phyloP scores from a whole-genome alignment of 306 rosid genomes.

The Gleditsia sinensis region DNA sequence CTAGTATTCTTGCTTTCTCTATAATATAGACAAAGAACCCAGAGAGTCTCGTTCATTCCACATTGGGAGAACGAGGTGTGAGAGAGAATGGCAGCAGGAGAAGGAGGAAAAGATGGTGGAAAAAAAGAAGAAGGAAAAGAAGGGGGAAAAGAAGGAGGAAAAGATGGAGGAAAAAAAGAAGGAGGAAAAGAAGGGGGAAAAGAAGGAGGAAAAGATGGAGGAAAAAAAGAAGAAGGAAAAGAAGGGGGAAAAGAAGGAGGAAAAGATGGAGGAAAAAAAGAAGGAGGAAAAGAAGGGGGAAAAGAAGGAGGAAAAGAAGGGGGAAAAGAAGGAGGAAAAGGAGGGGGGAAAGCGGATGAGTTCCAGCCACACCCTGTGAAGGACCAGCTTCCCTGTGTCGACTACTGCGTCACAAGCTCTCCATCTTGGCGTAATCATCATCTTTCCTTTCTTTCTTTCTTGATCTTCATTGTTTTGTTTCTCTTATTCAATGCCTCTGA shows the following conservation, averaged over 20 bases:
- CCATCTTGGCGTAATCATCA: conserved; percentile 71
- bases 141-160: neutral
- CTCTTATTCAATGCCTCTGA: conserved; percentile 1
- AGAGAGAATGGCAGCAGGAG: conserved; percentile 12
- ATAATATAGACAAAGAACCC: no score
- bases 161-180: conserved; percentile 25
- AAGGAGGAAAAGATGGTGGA: neutral
- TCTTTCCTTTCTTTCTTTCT: neutral
- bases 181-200: conserved; percentile 47
- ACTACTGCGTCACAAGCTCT: conserved; percentile 70
- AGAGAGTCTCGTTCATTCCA: neutral
- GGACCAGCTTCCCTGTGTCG: conserved; percentile 85
- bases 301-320: neutral
- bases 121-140: no score
- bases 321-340: conserved; percentile 38
- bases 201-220: conserved; percentile 45
- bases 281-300: no score
- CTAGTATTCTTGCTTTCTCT: neutral
- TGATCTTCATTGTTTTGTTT: neutral
- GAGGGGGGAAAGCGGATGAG: conserved; percentile 53
- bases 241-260: neutral
- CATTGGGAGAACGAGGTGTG: neutral
- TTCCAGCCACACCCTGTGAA: conserved; percentile 74
- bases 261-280: no score
- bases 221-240: no score